These are phyloP conservation scores for Coccomyxa sp. DNA, from an alignment of 139 green algal species.

Conservation along the genomic window DNA sequence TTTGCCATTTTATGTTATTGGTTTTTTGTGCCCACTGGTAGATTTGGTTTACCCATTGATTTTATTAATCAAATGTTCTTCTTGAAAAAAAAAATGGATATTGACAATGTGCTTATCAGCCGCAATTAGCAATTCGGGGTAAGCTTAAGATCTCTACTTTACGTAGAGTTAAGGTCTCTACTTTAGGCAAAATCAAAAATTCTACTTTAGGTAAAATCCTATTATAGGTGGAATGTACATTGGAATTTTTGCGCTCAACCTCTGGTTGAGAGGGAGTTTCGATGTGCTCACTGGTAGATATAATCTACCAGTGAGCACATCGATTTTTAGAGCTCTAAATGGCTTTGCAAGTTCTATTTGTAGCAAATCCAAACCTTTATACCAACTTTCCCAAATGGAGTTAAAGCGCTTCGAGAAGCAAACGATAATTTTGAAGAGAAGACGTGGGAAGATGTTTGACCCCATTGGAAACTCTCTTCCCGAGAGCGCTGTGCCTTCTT, in stretches of 20 bases:
- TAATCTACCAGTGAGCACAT: background rate
- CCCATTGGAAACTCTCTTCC: constrained; percentile 11
- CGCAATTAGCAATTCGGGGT: too few species aligned
- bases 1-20: constrained; percentile 5
- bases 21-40: background rate
- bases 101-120: too few species aligned
- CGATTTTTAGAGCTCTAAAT: too few species aligned
- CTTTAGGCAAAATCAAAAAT: too few species aligned
- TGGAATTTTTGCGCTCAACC: too few species aligned
- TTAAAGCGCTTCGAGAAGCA: constrained; percentile 2
- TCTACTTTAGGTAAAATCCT: too few species aligned
- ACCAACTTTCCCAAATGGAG: constrained; percentile 12
- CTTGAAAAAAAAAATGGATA: too few species aligned
- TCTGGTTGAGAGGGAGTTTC: too few species aligned
- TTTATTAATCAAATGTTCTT: too few species aligned
- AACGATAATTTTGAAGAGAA: constrained; percentile 21
- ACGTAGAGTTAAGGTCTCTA: too few species aligned
- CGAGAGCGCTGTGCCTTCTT: constrained; percentile 14
- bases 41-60: background rate
- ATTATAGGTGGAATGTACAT: too few species aligned
- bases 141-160: too few species aligned
- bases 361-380: constrained; percentile 21
- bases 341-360: background rate
- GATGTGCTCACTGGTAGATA: constrained; percentile 10
- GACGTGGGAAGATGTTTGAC: constrained; percentile 8